Percentiles rank a stretch among this genome's conserved stretches.
These are phyloP conservation scores for Urochloa ruziziensis DNA, from an alignment of 176 grass and related monocot species.

Conservation along the genomic window DNA sequence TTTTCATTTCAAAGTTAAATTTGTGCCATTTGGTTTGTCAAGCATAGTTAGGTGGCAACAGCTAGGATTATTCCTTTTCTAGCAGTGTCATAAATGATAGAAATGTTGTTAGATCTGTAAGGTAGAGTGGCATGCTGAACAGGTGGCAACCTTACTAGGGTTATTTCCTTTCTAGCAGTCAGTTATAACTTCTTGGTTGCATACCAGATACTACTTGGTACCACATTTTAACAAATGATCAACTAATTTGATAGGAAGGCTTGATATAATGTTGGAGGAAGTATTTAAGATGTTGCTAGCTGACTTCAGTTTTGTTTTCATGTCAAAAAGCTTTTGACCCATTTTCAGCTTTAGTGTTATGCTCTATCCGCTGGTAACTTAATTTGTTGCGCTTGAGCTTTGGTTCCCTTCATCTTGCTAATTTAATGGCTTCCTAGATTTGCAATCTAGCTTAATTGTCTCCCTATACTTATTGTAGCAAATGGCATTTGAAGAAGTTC, in stretches of 20 bases:
- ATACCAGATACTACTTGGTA: not conserved
- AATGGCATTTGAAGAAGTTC: constrained; percentile 74
- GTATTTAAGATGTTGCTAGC: too few relatives aligned
- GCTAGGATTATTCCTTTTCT: not conserved
- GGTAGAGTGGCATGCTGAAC: not conserved
- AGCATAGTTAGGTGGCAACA: not conserved
- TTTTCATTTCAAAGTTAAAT: not conserved
- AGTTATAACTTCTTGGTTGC: not conserved
- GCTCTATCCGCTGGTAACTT: not conserved
- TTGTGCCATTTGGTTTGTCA: not conserved
- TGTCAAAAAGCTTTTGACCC: not conserved
- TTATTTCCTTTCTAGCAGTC: not conserved
- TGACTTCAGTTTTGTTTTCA: not conserved
- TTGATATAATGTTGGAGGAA: not conserved
- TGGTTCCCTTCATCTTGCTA: not conserved
- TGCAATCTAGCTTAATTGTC: constrained; percentile 24
- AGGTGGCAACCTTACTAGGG: not conserved
- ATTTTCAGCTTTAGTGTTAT: not conserved
- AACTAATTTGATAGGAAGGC: not conserved
- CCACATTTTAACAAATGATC: not conserved
- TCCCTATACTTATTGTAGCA: constrained; percentile 40
- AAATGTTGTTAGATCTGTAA: not conserved
- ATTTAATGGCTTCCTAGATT: not conserved
- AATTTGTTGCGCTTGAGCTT: not conserved
- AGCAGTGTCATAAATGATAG: not conserved